Evolutionary conservation across 2,329 filamentous ascomycete species (phyloP), one percentile per base, ranked within the genome.

Genomic region (Talaromyces funiculosus): DNA sequence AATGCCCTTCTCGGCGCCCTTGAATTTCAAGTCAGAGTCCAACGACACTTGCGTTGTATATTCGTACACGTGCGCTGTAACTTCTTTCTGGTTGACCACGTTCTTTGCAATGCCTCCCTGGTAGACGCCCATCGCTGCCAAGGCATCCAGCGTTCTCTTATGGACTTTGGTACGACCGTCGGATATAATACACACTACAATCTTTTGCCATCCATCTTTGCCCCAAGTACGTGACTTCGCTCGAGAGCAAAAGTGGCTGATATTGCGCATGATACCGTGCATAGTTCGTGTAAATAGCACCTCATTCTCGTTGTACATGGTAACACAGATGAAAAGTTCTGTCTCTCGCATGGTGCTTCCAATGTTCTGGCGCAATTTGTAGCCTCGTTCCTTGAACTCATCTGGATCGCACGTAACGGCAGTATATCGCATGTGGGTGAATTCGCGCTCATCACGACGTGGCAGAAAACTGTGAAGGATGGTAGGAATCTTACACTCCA

Each of bases 261-360:
- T 93, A 73, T 99, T 99, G 74, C 95, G 92, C 90, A 99, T 96
- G 60, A 99, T 90, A 59, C 93, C 94, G 73, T 97, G 91, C 93
- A 99, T 97, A 0, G 94, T 99, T 51, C 94, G 86, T 6, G 94
- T 97, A 69, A 99, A 99, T 71, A 92, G 86, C 68, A 96, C 90
- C 72, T 97, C 94, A 75, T 97, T 90, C 77, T 99, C 94, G 75
- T 99, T 99, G 80, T 97, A 97, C 94, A 97, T 97, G 68, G 94
- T 99, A 63, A 99, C 82, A 72, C 92, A 96, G 68, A 99, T 96
- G 73, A 97, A 94, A 7, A 99, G 80, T 75, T 99, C 94, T 0
- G 93, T 97, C 75, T 97, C 92, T 64, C 94, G 86, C 29, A 87
- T 81, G 0, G 90, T 96, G 61, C 80, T 84, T 49, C 92, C 92